Conservation (phyloP, 129 eudicot genomes). For the Chrysanthemum makinoi region DNA sequence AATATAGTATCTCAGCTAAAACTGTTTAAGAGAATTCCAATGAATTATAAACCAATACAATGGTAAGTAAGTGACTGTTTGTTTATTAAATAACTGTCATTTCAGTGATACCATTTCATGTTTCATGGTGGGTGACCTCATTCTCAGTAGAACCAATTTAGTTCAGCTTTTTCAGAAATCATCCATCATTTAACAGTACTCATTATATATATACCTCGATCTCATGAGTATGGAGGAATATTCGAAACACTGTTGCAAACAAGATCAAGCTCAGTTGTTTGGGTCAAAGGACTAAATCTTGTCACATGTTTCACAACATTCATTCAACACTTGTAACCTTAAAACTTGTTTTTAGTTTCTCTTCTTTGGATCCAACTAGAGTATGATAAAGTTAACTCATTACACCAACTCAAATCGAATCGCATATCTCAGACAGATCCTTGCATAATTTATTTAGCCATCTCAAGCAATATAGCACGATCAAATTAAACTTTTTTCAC, state of each 20-base stretch:
- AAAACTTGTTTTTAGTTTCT: not conserved
- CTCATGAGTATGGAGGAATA: conserved; percentile 17
- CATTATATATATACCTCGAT: conserved; percentile 5
- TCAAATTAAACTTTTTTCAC: not conserved
- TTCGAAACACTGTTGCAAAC: conserved; percentile 22
- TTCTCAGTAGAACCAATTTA: conserved; percentile 15
- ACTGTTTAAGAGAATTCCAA: too few relatives aligned
- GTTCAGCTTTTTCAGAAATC: conserved; percentile 29
- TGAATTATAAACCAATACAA: not conserved
- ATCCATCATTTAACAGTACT: conserved; percentile 10
- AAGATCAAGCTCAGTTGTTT: conserved; percentile 15
- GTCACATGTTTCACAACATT: conserved; percentile 39
- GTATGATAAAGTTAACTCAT: not conserved
- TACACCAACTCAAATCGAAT: too few relatives aligned
- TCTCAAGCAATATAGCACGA: not conserved
- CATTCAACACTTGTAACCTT: conserved; percentile 10
- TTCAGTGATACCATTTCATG: conserved; percentile 13
- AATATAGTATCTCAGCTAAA: not conserved
- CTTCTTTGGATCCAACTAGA: conserved; percentile 6
- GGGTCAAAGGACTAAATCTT: conserved; percentile 22
- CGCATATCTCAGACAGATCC: too few relatives aligned
- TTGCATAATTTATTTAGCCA: not conserved
- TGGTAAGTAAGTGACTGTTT: conserved; percentile 6
- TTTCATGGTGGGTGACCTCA: conserved; percentile 24
- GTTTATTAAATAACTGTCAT: conserved; percentile 1